Evolutionary conservation across 2,329 filamentous ascomycete genomes (phyloP), one percentile per base, ranked within the genome.

Genomic region (Plectosphaerella cucumerina): DNA sequence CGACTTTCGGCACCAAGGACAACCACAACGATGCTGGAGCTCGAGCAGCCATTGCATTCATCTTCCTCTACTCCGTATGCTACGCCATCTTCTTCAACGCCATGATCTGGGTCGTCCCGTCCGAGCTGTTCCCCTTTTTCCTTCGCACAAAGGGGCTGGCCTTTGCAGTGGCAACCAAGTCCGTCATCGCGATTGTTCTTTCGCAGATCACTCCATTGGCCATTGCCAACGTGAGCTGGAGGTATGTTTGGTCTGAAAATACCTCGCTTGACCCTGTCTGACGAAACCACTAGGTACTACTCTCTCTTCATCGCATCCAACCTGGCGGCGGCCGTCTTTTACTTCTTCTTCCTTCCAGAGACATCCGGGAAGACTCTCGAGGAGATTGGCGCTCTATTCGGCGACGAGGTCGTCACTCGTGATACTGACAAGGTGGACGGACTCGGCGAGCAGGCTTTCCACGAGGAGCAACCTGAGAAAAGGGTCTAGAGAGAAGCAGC

Each of bases 41-140:
- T 6, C 58, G 61, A 2, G 67, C 62, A 0, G 66, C 60, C 1
- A 64, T 70, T 31, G 66, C 66, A 0, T 66, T 67, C 53, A 69
- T 70, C 35, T 71, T 70, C 56, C 47, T 70, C 14, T 70, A 66
- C 57, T 69, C 65, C 5, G 56, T 59, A 39, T 58, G 55, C 9
- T 70, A 68, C 53, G 67, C 67, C 6, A 51, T 68, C 20, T 68
- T 70, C 52, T 70, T 70, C 58, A 70, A 70, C 53, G 60, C 62
- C 10, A 67, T 61, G 26, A 55, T 68, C 14, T 70, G 61, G 59
- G 64, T 67, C 9, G 59, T 69, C 2, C 58, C 64, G 0, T 60
- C 62, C 0, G 67, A 70, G 47, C 44, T 62, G 18, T 64, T 64
- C 52, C 61, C 62, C 0, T 56, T 58, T 8, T 52, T 58, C 23